Evolutionary conservation across 257 asterid species (phyloP).

Genomic region (Solanum stenotomum): DNA sequence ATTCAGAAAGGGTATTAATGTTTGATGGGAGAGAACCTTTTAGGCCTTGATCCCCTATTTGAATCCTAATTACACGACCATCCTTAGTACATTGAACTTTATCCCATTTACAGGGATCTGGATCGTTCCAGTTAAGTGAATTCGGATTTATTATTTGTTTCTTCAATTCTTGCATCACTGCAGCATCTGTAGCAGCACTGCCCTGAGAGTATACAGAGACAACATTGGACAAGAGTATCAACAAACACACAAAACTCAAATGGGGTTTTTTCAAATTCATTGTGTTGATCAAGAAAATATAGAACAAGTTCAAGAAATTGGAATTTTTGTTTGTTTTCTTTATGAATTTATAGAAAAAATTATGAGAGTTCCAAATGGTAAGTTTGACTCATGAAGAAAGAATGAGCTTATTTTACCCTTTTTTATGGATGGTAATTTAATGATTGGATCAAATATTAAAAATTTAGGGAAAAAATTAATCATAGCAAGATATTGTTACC

Average conservation of each 20-base stretch:
- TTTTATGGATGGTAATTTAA: neutral
- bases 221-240: neutral
- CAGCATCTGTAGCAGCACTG: slow-evolving; percentile 25
- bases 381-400: neutral
- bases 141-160: slow-evolving; percentile 11
- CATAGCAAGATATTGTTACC: neutral
- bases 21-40: slow-evolving; percentile 47
- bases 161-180: slow-evolving; percentile 20
- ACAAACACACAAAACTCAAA: neutral
- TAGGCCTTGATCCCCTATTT: slow-evolving; percentile 41
- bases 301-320: neutral
- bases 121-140: slow-evolving; percentile 20
- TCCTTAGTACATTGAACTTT: slow-evolving; percentile 7
- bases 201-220: slow-evolving; percentile 1
- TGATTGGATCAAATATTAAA: neutral
- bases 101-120: slow-evolving; percentile 19
- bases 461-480: neutral
- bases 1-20: slow-evolving; percentile 34
- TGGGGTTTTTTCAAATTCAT: slow-evolving; percentile 7
- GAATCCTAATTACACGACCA: slow-evolving; percentile 43
- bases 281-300: neutral
- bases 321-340: neutral
- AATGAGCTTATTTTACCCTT: neutral
- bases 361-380: neutral
- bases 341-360: neutral